Percentiles rank a stretch among this genome's conserved stretches.
These are phyloP conservation scores for Gossypium rotundifolium DNA, from an alignment of 345 rosid genomes.

Conservation along the genomic window DNA sequence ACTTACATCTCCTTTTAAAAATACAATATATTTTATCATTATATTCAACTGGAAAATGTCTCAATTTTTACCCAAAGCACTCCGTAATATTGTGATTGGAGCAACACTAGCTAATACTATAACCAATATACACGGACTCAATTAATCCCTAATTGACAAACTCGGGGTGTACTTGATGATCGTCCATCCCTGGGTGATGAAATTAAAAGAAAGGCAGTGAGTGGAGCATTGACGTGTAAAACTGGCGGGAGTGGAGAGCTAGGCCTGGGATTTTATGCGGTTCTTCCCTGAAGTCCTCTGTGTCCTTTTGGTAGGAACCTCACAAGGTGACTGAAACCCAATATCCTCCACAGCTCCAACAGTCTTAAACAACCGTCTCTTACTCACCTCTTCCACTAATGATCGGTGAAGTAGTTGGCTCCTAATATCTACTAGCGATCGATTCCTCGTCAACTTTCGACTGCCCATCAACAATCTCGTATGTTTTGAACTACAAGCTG, in stretches of 20 bases:
- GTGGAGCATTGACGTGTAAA: slow-evolving; percentile 3
- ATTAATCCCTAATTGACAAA: not conserved
- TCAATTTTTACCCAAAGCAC: not conserved
- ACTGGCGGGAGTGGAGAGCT: not conserved
- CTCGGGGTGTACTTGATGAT: not conserved
- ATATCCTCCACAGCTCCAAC: slow-evolving; percentile 68
- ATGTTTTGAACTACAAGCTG: slow-evolving; percentile 34
- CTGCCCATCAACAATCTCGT: slow-evolving; percentile 22
- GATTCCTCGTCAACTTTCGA: slow-evolving; percentile 46
- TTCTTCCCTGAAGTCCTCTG: slow-evolving; percentile 21
- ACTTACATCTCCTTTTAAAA: too few relatives aligned
- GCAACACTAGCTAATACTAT: not conserved
- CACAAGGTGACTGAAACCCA: slow-evolving; percentile 60
- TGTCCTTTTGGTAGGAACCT: slow-evolving; percentile 23
- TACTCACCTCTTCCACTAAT: slow-evolving; percentile 54
- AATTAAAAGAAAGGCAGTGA: not conserved
- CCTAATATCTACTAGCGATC: slow-evolving; percentile 59
- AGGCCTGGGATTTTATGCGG: slow-evolving; percentile 21
- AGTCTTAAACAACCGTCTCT: slow-evolving; percentile 54
- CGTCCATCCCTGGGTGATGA: not conserved
- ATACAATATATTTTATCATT: too few relatives aligned
- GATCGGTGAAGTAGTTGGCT: slow-evolving; percentile 56
- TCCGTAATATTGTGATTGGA: not conserved
- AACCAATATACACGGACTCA: not conserved
- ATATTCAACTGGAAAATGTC: not conserved